Evolutionary conservation across 352 stramenopile species (phyloP), one percentile per base, ranked within the genome.

Genomic region (Pythium graminicola): DNA sequence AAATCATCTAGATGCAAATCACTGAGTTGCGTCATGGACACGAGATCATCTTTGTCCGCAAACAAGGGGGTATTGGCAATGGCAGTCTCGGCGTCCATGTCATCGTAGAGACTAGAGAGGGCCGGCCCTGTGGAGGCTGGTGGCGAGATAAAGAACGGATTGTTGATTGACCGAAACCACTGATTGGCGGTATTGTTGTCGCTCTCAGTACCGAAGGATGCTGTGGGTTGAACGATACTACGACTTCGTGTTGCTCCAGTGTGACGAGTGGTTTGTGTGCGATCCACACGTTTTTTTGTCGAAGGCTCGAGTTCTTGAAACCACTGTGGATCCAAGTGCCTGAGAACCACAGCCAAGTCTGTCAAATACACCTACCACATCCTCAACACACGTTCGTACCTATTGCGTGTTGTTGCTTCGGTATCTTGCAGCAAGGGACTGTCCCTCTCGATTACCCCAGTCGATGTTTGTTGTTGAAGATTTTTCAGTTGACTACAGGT

Each of bases 1-100:
- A 85, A 89, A 47, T 92, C 78, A 24, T 89, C 81, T 1, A 89
- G 55, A 17, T 69, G 68, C 19, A 89, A 50, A 35, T 92, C 79
- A 2, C 77, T 79, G 58, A 87, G 54, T 74, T 41, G 80, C 54
- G 5, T 63, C 19, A 81, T 55, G 2, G 68, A 67, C 73, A 86
- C 75, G 31, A 87, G 53, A 42, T 86, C 74, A 0, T 73, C 70
- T 0, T 74, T 72, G 8, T 53, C 57, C 0, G 55, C 38, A 44
- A 83, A 87, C 1, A 89, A 57, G 0, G 78, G 73, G 0, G 74
- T 89, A 43, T 85, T 71, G 4, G 75, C 78, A 20, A 89, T 79
- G 0, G 78, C 78, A 5, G 70, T 78, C 26, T 89, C 76, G 0
- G 73, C 51, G n/a, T 87, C 78, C 76, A 89, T 86, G 28, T 67